Conservation (phyloP, 371 early-diverging fungal species). For the Quaeritorhiza haematococci region DNA sequence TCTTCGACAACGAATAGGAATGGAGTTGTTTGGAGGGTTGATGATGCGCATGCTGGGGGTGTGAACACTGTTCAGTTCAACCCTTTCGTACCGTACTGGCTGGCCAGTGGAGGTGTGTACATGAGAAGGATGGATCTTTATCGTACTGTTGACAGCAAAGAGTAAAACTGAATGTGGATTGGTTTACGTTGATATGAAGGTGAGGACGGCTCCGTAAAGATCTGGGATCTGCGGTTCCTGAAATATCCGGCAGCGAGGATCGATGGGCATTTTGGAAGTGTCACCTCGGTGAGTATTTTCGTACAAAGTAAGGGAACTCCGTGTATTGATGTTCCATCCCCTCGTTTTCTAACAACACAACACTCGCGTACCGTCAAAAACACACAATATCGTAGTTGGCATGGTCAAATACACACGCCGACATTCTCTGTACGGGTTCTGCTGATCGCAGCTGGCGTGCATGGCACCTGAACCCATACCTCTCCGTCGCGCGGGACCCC, state of each 20-base stretch:
- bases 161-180: neutral
- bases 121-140: neutral
- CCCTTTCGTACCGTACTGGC: conserved; percentile 77
- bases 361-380: neutral
- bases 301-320: neutral
- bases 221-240: conserved; percentile 73
- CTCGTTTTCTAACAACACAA: too few species aligned
- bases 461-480: conserved; percentile 34
- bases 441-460: conserved; percentile 48
- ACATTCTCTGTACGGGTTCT: conserved; percentile 48
- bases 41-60: conserved; percentile 32
- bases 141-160: neutral
- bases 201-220: conserved; percentile 57
- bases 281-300: conserved; percentile 45
- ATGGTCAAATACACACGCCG: conserved; percentile 60
- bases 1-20: neutral
- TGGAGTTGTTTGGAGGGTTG: conserved; percentile 25
- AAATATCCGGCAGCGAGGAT: conserved; percentile 50
- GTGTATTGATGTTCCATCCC: neutral
- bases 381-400: conserved; percentile 24
- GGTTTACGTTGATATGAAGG: conserved; percentile 31
- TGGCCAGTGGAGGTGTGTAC: conserved; percentile 58
- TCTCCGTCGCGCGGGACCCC: conserved; percentile 16
- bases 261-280: conserved; percentile 45
- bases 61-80: conserved; percentile 61